Evolutionary conservation across 768 basidiomycete species (phyloP), one percentile per base, ranked within the genome.

Genomic region (Boletus eberwhitei): DNA sequence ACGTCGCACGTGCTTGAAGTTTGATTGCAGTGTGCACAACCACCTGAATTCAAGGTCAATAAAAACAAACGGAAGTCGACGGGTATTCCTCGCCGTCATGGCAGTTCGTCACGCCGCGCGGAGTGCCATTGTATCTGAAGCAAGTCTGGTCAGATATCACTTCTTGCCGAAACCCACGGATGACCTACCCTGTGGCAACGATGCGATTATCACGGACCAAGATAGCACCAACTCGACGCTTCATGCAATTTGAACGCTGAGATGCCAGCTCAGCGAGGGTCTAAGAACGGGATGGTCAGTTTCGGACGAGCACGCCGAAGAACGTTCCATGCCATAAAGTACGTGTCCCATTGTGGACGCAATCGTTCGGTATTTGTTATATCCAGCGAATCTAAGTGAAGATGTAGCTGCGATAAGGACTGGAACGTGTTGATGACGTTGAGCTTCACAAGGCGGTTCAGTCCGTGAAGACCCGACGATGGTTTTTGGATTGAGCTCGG

Each of bases 181-280:
- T 3, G 36, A 61, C 76, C 47, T 71, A 89, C 88, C 90, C 90
- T 13, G 90, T 90, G 31, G 89, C 80, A 21, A 93, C 74, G 24
- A 93, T 82, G 29, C 90, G 82, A 58, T 88, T 85, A 52, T 90
- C 86, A 0, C 91, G 83, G 31, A 98, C 95, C 29, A 99, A 75
- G 19, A 99, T 84, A 0, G 95, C 95, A 8, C 97, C 97, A 0
- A 99, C 97, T 3, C 97, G 82, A 8, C 95, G 82, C 69, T 98
- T 97, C 94, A 98, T 97, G 68, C 95, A 97, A 66, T 97, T 97
- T 5, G 93, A 94, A 34, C 93, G 78, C 55, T 82, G 85, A 14
- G 94, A 92, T 16, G 94, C 94, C 36, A 98, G 79, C 17, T 88
- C 87, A 14, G 96, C 95, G 32, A 98, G 77, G 4, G 88, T 93